Percentiles rank a stretch among this genome's conserved stretches.
Evolutionary conservation across 2,329 filamentous ascomycete species (phyloP).

Genomic region (Saccharata proteae): DNA sequence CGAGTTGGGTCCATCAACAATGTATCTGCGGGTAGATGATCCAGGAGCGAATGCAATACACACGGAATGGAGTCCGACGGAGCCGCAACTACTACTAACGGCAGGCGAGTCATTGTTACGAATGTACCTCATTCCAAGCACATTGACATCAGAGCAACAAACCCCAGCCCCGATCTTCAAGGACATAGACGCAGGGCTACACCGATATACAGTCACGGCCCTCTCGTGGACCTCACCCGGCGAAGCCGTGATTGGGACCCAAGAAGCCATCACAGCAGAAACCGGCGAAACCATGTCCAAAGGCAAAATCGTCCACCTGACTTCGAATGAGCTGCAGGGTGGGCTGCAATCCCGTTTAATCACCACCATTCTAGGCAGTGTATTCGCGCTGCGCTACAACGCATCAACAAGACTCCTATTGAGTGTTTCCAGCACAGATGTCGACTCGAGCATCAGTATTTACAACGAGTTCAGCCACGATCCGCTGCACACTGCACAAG

Average conservation of each 20-base stretch:
- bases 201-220: slow-evolving; percentile 22
- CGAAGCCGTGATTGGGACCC: slow-evolving; percentile 22
- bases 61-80: slow-evolving; percentile 23
- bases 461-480: slow-evolving; percentile 22
- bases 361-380: slow-evolving; percentile 24
- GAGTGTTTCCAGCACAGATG: slow-evolving; percentile 27
- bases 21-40: slow-evolving; percentile 16
- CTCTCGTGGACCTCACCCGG: slow-evolving; percentile 23
- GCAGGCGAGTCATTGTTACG: slow-evolving; percentile 24
- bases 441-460: slow-evolving; percentile 25
- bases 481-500: slow-evolving; percentile 29
- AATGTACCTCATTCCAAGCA: slow-evolving; percentile 18
- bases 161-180: slow-evolving; percentile 1
- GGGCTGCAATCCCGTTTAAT: slow-evolving; percentile 20
- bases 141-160: slow-evolving; percentile 7
- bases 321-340: slow-evolving; percentile 13
- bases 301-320: slow-evolving; percentile 24
- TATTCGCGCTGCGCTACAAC: slow-evolving; percentile 26
- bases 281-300: slow-evolving; percentile 24
- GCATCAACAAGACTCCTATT: slow-evolving; percentile 20
- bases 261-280: slow-evolving; percentile 24
- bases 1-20: slow-evolving; percentile 20
- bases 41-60: slow-evolving; percentile 17
- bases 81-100: slow-evolving; percentile 19
- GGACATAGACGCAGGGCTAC: slow-evolving; percentile 13